A percentile compares a stretch with the other conserved stretches of the same genome.
phyloP scores from a whole-genome alignment of 148 eudicot species.

The Polygonum maritimum region DNA sequence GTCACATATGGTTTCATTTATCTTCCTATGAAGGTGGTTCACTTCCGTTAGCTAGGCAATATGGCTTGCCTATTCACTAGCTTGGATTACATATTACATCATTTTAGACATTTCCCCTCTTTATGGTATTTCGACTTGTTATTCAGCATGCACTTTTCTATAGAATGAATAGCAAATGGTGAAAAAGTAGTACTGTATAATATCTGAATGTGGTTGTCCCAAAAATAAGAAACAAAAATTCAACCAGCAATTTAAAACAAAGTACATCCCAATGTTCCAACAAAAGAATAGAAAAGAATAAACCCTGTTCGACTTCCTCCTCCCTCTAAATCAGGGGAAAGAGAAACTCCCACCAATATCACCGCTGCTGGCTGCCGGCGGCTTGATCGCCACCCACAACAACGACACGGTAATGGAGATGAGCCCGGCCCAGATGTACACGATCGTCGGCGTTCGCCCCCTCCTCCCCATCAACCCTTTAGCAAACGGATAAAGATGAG shows the following conservation, averaged over 20 bases:
- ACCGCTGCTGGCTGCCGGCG: neutral
- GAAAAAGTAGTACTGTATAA: slow-evolving; percentile 6
- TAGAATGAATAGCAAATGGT: neutral
- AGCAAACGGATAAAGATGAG: slow-evolving; percentile 14
- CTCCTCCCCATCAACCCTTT: slow-evolving; percentile 12
- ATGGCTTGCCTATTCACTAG: slow-evolving; percentile 9
- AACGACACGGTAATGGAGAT: slow-evolving; percentile 12
- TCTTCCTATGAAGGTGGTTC: neutral
- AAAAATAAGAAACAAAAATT: neutral
- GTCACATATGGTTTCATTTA: neutral
- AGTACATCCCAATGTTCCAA: slow-evolving; percentile 1
- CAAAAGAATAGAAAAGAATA: slow-evolving; percentile 1
- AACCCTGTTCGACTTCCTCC: neutral
- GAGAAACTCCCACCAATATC: slow-evolving; percentile 64
- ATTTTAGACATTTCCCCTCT: neutral
- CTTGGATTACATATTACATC: neutral
- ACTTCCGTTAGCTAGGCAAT: slow-evolving; percentile 2
- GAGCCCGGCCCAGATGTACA: slow-evolving; percentile 9
- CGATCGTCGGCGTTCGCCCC: slow-evolving; percentile 14
- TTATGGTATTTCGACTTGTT: neutral
- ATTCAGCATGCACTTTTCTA: neutral
- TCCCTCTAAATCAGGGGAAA: slow-evolving; percentile 36
- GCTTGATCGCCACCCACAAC: slow-evolving; percentile 15
- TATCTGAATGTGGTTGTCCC: neutral
- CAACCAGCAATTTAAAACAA: neutral